phyloP scores from a whole-genome alignment of 2,329 filamentous ascomycete genomes.

The Microascus cirrosus region DNA sequence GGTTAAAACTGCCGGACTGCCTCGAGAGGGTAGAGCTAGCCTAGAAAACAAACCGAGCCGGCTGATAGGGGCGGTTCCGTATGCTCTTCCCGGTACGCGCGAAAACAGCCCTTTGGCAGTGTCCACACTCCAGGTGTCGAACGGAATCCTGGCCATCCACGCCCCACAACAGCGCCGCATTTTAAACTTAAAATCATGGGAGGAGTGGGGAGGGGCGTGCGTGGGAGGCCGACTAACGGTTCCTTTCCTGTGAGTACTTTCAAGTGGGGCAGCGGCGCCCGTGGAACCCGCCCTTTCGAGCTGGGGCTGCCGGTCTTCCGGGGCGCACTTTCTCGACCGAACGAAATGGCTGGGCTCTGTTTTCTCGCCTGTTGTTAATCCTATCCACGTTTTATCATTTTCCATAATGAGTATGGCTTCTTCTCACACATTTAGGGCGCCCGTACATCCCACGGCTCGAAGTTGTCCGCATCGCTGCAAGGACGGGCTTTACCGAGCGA shows the following conservation, averaged over 20 bases:
- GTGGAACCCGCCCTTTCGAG: background rate
- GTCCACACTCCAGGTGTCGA: background rate
- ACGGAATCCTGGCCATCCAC: background rate
- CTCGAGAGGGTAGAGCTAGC: no score
- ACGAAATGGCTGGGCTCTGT: background rate
- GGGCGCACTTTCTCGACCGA: background rate
- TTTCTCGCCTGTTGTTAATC: background rate
- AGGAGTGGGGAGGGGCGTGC: background rate
- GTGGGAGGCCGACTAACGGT: background rate
- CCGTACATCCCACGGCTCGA: no score
- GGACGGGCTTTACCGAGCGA: no score
- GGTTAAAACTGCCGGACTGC: no score
- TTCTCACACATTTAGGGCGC: no score
- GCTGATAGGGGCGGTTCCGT: no score
- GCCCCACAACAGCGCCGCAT: background rate
- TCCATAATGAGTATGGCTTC: background rate
- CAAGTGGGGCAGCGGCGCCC: background rate
- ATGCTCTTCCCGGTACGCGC: no score
- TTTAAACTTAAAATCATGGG: background rate
- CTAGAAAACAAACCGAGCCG: no score
- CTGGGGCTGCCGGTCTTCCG: background rate
- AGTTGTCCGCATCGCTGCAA: no score
- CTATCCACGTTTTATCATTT: background rate
- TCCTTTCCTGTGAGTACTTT: background rate
- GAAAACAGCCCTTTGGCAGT: no score